Percentiles rank a stretch among this genome's conserved stretches.
phyloP scores from a whole-genome alignment of 164 flowering plant species.

The Nymphaea colorata region DNA sequence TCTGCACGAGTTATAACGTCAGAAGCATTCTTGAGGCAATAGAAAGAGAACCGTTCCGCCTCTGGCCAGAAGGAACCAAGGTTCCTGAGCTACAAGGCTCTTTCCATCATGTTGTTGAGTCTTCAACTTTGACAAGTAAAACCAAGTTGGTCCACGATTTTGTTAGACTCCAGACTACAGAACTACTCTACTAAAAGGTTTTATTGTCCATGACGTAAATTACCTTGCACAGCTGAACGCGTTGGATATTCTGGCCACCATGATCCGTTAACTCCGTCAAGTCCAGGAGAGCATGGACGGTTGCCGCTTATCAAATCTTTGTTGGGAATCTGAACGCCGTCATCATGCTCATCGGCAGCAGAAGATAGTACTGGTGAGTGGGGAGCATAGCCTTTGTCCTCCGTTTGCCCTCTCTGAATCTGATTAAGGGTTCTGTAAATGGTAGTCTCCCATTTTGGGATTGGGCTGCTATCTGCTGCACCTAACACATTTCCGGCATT shows the following conservation, averaged over 20 bases:
- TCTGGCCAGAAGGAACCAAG: constrained; percentile 26
- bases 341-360: constrained; percentile 49
- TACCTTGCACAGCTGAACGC: constrained; percentile 32
- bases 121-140: constrained; percentile 19
- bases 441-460: constrained; percentile 82
- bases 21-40: constrained; percentile 14
- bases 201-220: constrained; percentile 36
- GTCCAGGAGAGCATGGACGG: constrained; percentile 12
- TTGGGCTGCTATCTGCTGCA: constrained; percentile 48
- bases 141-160: constrained; percentile 24
- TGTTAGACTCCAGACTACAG: constrained; percentile 39
- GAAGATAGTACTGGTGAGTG: constrained; percentile 72
- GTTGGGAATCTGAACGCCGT: constrained; percentile 20
- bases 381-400: constrained; percentile 73
- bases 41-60: constrained; percentile 12
- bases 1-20: constrained; percentile 35
- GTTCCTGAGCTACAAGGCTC: constrained; percentile 46
- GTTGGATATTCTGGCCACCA: constrained; percentile 72
- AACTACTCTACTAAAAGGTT: constrained; percentile 69
- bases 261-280: constrained; percentile 31
- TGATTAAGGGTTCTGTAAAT: constrained; percentile 75
- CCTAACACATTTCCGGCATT: constrained; percentile 50
- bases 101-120: constrained; percentile 21
- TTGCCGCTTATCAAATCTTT: constrained; percentile 13
- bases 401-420: constrained; percentile 40